Evolutionary conservation across 192 early-diverging fungal species (phyloP).

Genomic region (Gryganskiella cystojenkinii): DNA sequence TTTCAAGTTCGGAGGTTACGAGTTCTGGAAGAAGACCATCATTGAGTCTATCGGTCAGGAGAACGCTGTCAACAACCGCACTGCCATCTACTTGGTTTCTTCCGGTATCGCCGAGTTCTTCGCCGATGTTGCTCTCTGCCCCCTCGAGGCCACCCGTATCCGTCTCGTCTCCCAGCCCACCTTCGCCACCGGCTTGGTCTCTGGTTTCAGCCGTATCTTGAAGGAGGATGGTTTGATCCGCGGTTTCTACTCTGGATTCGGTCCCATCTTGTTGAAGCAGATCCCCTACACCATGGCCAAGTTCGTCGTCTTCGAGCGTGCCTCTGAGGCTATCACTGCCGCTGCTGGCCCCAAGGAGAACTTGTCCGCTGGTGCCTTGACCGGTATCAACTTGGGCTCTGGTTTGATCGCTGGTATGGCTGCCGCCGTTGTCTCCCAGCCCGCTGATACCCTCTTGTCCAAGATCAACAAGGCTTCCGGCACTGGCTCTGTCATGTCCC

Average conservation of each 20-base stretch:
- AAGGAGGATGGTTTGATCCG: slow-evolving; percentile 76
- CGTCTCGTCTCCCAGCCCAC: slow-evolving; percentile 80
- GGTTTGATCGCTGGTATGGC: slow-evolving; percentile 77
- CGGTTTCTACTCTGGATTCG: slow-evolving; percentile 87
- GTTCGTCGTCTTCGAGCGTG: slow-evolving; percentile 78
- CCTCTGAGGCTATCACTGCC: slow-evolving; percentile 62
- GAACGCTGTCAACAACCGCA: slow-evolving; percentile 70
- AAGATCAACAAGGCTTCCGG: slow-evolving; percentile 80
- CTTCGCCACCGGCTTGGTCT: slow-evolving; percentile 74
- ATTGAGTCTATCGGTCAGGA: slow-evolving; percentile 67
- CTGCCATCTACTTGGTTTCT: slow-evolving; percentile 76
- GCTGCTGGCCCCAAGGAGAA: slow-evolving; percentile 61
- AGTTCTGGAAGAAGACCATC: slow-evolving; percentile 75
- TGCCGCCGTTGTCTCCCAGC: slow-evolving; percentile 75
- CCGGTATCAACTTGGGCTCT: slow-evolving; percentile 65
- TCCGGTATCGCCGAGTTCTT: slow-evolving; percentile 83
- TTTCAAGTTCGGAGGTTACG: slow-evolving; percentile 80
- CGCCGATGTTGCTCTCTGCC: slow-evolving; percentile 83
- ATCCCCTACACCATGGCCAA: slow-evolving; percentile 90
- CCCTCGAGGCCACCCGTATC: slow-evolving; percentile 84
- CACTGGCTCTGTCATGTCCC: slow-evolving; percentile 68
- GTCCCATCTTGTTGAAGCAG: slow-evolving; percentile 83
- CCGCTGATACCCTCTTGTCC: slow-evolving; percentile 76
- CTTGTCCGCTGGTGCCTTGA: slow-evolving; percentile 58
- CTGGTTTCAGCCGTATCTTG: slow-evolving; percentile 73